Evolutionary conservation across 257 asterid genomes (phyloP), one percentile per base, ranked within the genome.

Genomic region (Paulownia fortunei): DNA sequence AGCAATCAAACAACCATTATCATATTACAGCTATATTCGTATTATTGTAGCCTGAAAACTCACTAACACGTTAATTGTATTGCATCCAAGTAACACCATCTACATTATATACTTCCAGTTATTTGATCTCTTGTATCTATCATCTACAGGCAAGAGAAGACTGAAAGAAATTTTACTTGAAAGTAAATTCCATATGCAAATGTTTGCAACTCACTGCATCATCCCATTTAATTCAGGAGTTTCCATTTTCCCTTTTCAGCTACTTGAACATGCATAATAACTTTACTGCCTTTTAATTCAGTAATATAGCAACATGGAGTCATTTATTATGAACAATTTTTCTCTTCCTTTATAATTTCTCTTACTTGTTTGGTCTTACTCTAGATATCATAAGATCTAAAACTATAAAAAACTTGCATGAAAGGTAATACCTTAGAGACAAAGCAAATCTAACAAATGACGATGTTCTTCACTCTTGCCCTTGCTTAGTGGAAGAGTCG

Each of bases 61-160:
- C 15, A 10, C 1, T 8, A 47, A 47, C n/a, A 10, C 4, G 55
- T 1, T 47, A 15, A 2, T 47, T 12, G 4, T 47, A 16, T 13
- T 47, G 19, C 19, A 5, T 47, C 18, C 55, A 47, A 30, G 36
- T 30, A 4, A 10, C 55, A 47, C 19, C 55, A 11, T 2, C 3
- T 30, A 30, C 36, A 30, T 30, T 30, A 30, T 4, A 30, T 30
- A 47, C 16, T 47, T 47, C 5, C 18, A 47, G 55, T 47, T 11
- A 47, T 30, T 16, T 47, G 19, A 47, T 62, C 60, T 36, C 49
- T 44, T 77, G 63, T 67, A 18, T 42, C 4, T 30, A 30, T 68
- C 36, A 32, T 59, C 27, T 32, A 69, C 77, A 69, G 72, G 72
- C 69, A 69, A 78, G 82, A 78, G 32, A 69, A 58, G 82, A 78